Percentiles rank a stretch among this genome's conserved stretches.
Conservation (phyloP, 441 rosid species). For the Jatropha multifida region DNA sequence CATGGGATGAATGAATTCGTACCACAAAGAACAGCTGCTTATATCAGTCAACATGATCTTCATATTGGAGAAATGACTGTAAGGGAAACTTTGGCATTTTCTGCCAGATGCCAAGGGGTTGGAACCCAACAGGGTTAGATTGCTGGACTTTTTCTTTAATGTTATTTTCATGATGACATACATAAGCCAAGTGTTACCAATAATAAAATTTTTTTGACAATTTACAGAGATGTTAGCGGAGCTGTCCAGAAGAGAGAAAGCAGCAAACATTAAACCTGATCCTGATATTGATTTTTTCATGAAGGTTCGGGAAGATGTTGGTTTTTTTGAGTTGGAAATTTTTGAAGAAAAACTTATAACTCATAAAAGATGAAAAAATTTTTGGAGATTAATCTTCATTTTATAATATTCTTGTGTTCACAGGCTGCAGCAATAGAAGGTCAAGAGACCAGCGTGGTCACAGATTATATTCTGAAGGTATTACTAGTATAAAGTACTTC, state of each 20-base stretch:
- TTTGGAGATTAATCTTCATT: neutral
- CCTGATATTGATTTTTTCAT: conserved; percentile 34
- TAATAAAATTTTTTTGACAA: neutral
- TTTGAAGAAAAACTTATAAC: too few relatives aligned
- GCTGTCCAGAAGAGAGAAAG: conserved; percentile 35
- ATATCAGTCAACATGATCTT: conserved; percentile 31
- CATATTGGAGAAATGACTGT: conserved; percentile 35
- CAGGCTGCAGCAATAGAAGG: conserved; percentile 44
- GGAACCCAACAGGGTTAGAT: conserved; percentile 27
- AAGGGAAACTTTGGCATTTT: conserved; percentile 34
- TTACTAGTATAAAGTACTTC: too few relatives aligned
- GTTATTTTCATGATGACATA: neutral
- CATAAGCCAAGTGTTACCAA: neutral
- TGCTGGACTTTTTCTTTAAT: neutral
- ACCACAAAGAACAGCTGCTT: conserved; percentile 29
- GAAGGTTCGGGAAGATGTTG: conserved; percentile 19
- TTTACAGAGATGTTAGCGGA: conserved; percentile 31
- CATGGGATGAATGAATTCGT: conserved; percentile 27
- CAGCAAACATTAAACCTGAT: conserved; percentile 32
- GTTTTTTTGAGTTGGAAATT: too few relatives aligned
- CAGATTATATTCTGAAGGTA: conserved; percentile 62
- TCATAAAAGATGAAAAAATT: too few relatives aligned
- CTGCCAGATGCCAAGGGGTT: conserved; percentile 37
- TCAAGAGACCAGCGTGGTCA: conserved; percentile 53
- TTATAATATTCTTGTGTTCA: neutral